Evolutionary conservation across 2,329 filamentous ascomycete species (phyloP), one percentile per base, ranked within the genome.

Genomic region (Plenodomus biglobosus): DNA sequence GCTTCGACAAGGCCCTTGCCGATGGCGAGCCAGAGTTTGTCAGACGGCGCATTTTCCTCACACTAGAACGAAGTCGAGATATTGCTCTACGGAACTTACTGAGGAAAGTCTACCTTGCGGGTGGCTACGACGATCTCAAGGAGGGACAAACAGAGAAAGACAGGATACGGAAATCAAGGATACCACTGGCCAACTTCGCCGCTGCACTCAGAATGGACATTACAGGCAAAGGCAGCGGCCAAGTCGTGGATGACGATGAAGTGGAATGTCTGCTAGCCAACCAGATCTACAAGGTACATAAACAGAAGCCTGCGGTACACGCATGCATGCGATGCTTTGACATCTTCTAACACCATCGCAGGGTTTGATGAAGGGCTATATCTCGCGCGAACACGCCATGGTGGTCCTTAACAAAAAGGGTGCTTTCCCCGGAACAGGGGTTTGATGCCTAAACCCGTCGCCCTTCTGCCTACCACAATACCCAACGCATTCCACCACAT

Each of bases 351-450:
- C 27, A 37, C 17, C 36, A 34, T 34, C 38, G 15, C 59, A 96
- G 90, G 88, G 88, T 50, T 79, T 94, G 19, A 96, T 99, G 89
- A 99, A 97, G 75, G 94, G 95, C 35, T 99, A 99, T 73, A 99
- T 99, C 59, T 87, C 92, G 24, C 87, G 92, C 45, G 92, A 96
- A 60, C 85, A 88, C 59, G 88, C 87, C 27, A 92, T 92, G 59
- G 88, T 99, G 21, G 94, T 99, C 17, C 76, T 99, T 48, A 96
- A 90, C 72, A 97, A 96, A 73, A 88, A 83, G 49, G 90, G 89
- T 39, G 92, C 94, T 2, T 99, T 99, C 66, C 94, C 95, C 0
- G 92, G 92, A 19, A 97, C 95, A 19, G 88, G 89, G 24, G 76
- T 85, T 18, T 85, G 63, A 66, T 61, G 55, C 53, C 61, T 60